Evolutionary conservation across 192 early-diverging fungal genomes (phyloP).

Genomic region (Mortierella antarctica): DNA sequence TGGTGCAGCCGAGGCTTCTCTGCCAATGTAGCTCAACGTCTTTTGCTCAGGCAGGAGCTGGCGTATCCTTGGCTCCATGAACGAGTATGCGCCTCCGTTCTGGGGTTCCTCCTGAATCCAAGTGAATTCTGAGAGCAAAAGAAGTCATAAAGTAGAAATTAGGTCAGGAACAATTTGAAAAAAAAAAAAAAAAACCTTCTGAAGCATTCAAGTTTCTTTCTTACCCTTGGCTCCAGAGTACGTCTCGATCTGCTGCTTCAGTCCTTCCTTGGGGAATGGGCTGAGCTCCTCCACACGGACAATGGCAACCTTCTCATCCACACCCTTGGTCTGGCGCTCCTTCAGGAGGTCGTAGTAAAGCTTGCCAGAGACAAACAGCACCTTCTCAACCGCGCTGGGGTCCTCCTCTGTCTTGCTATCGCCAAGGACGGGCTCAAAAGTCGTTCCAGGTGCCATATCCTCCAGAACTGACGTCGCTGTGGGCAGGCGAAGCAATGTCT

Average conservation of each 20-base stretch:
- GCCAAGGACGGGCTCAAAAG: constrained; percentile 83
- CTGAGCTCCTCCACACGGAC: constrained; percentile 91
- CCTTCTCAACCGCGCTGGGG: constrained; percentile 63
- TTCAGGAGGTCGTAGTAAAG: constrained; percentile 93
- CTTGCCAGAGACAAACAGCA: constrained; percentile 93
- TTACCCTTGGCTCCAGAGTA: constrained; percentile 71
- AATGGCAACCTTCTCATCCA: constrained; percentile 76
- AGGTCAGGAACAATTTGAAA: constrained; percentile 3
- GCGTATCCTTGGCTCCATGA: constrained; percentile 86
- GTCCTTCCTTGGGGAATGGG: constrained; percentile 85
- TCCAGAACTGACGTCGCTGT: constrained; percentile 74
- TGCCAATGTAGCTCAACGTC: constrained; percentile 76
- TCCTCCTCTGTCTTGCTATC: constrained; percentile 64
- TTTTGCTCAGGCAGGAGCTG: constrained; percentile 71
- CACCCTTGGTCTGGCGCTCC: constrained; percentile 70
- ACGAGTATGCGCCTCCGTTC: constrained; percentile 91
- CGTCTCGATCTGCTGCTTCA: constrained; percentile 69
- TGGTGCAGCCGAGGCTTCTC: constrained; percentile 78
- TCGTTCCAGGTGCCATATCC: constrained; percentile 89
- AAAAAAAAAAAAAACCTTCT: constrained; percentile 13
- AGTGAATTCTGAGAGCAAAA: constrained; percentile 61
- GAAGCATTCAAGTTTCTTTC: constrained; percentile 7
- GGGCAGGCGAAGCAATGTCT: constrained; percentile 74
- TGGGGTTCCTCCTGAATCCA: constrained; percentile 96
- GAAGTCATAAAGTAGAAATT: neutral